These are phyloP conservation scores for Saccharomyces uvarum DNA, from an alignment of 1,139 yeast genomes.

Conservation along the genomic window DNA sequence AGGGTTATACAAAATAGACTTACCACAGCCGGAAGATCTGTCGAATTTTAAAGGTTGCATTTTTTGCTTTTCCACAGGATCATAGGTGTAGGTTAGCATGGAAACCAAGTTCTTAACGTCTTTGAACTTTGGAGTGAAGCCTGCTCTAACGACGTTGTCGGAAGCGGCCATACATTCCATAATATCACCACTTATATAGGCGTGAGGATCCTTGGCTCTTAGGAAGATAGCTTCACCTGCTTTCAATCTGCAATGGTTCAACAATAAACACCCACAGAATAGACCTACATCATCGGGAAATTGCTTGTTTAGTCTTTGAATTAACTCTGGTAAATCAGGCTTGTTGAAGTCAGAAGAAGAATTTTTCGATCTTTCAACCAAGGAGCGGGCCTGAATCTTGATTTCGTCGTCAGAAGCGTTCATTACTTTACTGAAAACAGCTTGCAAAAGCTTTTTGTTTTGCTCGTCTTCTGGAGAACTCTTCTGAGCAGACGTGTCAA, in stretches of 20 bases:
- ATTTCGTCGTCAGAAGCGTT: slow-evolving; percentile 56
- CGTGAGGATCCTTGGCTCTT: slow-evolving; percentile 96
- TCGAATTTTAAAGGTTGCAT: slow-evolving; percentile 63
- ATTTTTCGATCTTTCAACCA: slow-evolving; percentile 54
- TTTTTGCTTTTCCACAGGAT: slow-evolving; percentile 86
- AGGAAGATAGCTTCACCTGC: slow-evolving; percentile 97
- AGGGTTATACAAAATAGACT: slow-evolving; percentile 72
- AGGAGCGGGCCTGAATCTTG: slow-evolving; percentile 44
- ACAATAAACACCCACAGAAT: slow-evolving; percentile 88
- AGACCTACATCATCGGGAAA: slow-evolving; percentile 91
- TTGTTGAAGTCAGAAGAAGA: slow-evolving; percentile 41
- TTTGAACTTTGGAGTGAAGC: slow-evolving; percentile 96
- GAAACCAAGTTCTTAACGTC: slow-evolving; percentile 84
- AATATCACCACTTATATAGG: slow-evolving; percentile 92
- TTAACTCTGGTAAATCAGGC: slow-evolving; percentile 56
- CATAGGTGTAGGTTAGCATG: slow-evolving; percentile 85
- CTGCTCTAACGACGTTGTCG: slow-evolving; percentile 96
- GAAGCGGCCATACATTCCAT: slow-evolving; percentile 99
- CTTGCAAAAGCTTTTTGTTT: slow-evolving; percentile 62
- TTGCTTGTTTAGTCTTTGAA: slow-evolving; percentile 71
- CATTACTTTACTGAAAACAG: slow-evolving; percentile 77
- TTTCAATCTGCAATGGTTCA: slow-evolving; percentile 73
- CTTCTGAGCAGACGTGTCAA: slow-evolving; percentile 39
- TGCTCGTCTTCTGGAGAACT: slow-evolving; percentile 42
- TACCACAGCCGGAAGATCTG: slow-evolving; percentile 61